Evolutionary conservation across 441 rosid species (phyloP), one percentile per base, ranked within the genome.

Genomic region (Pelargonium exstipulatum): DNA sequence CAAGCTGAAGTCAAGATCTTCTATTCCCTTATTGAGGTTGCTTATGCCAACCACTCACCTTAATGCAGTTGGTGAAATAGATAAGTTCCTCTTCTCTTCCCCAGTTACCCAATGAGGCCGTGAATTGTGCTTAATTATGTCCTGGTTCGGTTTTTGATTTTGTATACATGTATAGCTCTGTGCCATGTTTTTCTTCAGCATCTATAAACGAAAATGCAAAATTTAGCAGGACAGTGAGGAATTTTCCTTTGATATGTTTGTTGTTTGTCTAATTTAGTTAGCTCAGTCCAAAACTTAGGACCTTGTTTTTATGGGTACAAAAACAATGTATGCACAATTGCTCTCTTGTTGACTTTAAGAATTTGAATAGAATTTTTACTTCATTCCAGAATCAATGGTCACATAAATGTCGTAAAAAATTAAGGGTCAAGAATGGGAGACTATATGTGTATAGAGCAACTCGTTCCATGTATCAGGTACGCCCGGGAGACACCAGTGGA

Each of bases 401-500:
- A 5, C 8, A 35, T 35, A 5, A 5, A 35, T 5, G 40, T 5
- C 14, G 14, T 5, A 51, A n/a, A 16, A 5, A 55, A 55, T 17
- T 9, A 6, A 17, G 26, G n/a, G 70, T 72, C 46, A 71, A 18
- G 75, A 67, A 14, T 62, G 63, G 2, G 82, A 74, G 10, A 86
- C 37, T 32, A 84, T 82, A 32, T 71, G 64, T 1, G 87, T 62
- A 69, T 80, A 87, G 12, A 87, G 67, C 45, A 87, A 71, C 79
- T 83, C 84, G 14, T 87, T 87, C 88, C 91, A 87, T 9, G 82
- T 82, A 60, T 87, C 91, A 1, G 88, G 91, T 12, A 87, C 67
- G 0, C 91, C 91, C 6, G 88, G 91, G 17, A 87, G 85, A 71
- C 88, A 84, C 88, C 91, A 87, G 16, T 87, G 91, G 18, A 78